Percentiles rank a stretch among this genome's conserved stretches.
Conservation (phyloP, 2,329 filamentous ascomycete genomes). For the Hortaea werneckii region DNA sequence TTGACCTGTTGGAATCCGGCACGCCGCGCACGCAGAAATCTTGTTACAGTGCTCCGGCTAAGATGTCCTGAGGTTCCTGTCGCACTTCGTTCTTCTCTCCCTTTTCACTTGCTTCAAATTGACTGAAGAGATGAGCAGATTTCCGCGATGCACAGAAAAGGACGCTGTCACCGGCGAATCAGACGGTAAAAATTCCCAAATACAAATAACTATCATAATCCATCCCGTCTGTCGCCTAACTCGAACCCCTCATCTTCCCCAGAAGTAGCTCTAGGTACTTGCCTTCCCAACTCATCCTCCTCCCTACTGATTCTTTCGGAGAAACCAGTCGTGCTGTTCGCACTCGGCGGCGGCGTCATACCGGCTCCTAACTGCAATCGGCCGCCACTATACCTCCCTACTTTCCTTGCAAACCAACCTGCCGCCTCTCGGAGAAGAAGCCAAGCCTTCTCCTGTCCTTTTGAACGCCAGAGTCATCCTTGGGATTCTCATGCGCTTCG, state of each 20-base stretch:
- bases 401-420: constrained; percentile 17
- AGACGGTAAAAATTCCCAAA: too few relatives aligned
- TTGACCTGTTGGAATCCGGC: too few relatives aligned
- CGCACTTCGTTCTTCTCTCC: too few relatives aligned
- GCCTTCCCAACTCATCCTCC: not conserved
- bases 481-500: constrained; percentile 70
- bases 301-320: not conserved
- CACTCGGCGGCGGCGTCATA: constrained; percentile 3
- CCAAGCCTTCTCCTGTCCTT: constrained; percentile 59
- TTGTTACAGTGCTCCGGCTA: too few relatives aligned
- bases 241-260: not conserved
- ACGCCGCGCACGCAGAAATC: too few relatives aligned
- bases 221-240: not conserved
- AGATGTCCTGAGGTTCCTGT: too few relatives aligned
- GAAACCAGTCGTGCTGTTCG: not conserved
- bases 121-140: too few relatives aligned
- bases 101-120: too few relatives aligned
- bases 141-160: too few relatives aligned
- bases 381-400: constrained; percentile 12
- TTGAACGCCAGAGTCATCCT: constrained; percentile 45
- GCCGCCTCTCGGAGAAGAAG: constrained; percentile 20
- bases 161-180: too few relatives aligned
- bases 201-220: too few relatives aligned
- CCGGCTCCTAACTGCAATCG: constrained; percentile 15
- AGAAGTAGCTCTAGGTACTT: too few relatives aligned